Evolutionary conservation across 371 early-diverging fungal genomes (phyloP), one percentile per base, ranked within the genome.

Genomic region (Mortierella sp.): DNA sequence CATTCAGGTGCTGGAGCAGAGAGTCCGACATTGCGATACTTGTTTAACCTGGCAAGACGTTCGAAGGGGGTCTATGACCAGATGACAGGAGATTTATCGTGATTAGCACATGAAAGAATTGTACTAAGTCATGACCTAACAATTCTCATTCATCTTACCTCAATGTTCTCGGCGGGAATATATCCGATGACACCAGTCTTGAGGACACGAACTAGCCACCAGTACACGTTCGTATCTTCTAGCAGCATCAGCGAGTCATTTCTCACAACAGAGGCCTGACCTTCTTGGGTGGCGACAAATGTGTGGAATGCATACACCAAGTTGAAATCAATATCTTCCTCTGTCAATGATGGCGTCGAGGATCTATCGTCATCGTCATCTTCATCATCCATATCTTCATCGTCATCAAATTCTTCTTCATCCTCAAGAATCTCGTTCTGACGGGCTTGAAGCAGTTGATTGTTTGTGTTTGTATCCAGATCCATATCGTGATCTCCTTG

Each of bases 141-240:
- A n/a, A 19, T 78, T 76, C 0, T 76, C 80, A 16, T 70, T 34
- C 34, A 10, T 34, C 78, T 48, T 57, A 91, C 91, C 84, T 97
- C 98, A 54, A 97, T 90, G 69, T 95, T 97, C 73, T 96, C 97
- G 6, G 97, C 97, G 21, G 97, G 98, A 46, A 98, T 95, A 71
- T 97, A 98, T 17, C 98, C 98, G 60, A 96, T 92, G 80, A 94
- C 93, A 54, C 88, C 88, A 44, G 90, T 92, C 64, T 91, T 92
- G 25, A 94, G 83, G 55, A 93, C 92, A 66, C 94, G 92, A 19
- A 97, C 96, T 37, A 97, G 83, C 98, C 98, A 97, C 98, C 98
- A 98, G 83, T 97, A 96, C 43, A 90, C 91, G 73, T 98, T 96
- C 19, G 91, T 86, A 78, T 98, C 98, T 79, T 97, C 97, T 77